Conservation (phyloP, 768 basidiomycete species). For the Auriscalpium orientale region DNA sequence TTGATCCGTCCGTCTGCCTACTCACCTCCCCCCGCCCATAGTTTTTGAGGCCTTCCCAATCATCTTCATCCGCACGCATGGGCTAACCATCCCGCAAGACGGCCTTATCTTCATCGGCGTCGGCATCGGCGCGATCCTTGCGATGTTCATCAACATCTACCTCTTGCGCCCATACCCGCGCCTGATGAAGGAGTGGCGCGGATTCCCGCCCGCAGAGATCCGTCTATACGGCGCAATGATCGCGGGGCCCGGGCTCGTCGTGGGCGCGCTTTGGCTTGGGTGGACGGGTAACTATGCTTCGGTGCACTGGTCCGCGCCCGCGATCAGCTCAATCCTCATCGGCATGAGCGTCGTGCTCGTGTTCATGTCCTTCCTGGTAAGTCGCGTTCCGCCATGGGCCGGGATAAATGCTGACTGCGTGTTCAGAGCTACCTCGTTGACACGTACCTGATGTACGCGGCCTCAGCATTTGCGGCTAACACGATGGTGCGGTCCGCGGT, state of each 20-base stretch:
- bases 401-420: background rate
- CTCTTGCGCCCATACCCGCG: background rate
- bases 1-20: background rate
- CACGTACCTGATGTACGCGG: conserved; percentile 6
- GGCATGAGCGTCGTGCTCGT: background rate
- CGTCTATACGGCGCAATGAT: conserved; percentile 3
- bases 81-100: background rate
- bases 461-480: conserved; percentile 8
- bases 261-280: conserved; percentile 4
- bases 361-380: conserved; percentile 6
- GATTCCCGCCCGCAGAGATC: conserved; percentile 4
- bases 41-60: conserved; percentile 7
- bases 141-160: background rate
- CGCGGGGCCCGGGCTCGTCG: background rate
- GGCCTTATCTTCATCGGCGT: conserved; percentile 5
- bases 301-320: conserved; percentile 7
- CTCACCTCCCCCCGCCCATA: background rate
- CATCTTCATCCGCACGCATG: background rate
- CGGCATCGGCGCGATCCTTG: conserved; percentile 1
- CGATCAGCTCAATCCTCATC: conserved; percentile 1
- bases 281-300: conserved; percentile 5
- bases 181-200: conserved; percentile 3
- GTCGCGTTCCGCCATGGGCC: background rate
- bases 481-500: background rate
- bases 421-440: conserved; percentile 7